Conservation (phyloP, 2,329 filamentous ascomycete species). For the Calonectria fujianensis region DNA sequence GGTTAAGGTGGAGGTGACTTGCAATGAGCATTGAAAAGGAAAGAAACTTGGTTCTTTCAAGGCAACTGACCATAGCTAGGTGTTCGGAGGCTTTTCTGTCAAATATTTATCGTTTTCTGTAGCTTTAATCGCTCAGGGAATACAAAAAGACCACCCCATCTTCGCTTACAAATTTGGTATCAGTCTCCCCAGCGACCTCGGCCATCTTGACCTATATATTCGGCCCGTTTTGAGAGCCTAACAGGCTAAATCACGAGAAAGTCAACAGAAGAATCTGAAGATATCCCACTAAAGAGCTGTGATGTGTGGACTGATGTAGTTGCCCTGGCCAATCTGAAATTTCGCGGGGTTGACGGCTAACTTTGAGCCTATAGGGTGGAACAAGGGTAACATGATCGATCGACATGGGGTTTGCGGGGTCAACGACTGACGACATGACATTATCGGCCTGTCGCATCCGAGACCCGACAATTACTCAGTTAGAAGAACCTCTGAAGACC, state of each 20-base stretch:
- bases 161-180: not conserved
- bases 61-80: too few relatives aligned
- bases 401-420: conserved; percentile 1
- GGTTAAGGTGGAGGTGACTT: too few relatives aligned
- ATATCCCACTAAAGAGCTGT: not conserved
- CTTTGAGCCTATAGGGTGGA: not conserved
- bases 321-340: not conserved
- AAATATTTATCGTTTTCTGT: too few relatives aligned
- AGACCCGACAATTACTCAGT: not conserved
- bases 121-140: not conserved
- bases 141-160: too few relatives aligned
- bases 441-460: not conserved
- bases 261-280: not conserved
- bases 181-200: not conserved
- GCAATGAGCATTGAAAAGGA: too few relatives aligned
- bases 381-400: not conserved
- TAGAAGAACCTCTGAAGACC: too few relatives aligned
- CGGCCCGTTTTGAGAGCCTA: not conserved
- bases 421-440: not conserved
- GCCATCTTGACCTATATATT: not conserved
- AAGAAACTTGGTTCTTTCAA: too few relatives aligned
- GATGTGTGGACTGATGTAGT: not conserved
- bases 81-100: too few relatives aligned
- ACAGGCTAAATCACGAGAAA: not conserved
- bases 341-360: conserved; percentile 17